These are phyloP conservation scores for Umbelopsis sp. DNA, from an alignment of 371 early-diverging fungal species.

Conservation along the genomic window DNA sequence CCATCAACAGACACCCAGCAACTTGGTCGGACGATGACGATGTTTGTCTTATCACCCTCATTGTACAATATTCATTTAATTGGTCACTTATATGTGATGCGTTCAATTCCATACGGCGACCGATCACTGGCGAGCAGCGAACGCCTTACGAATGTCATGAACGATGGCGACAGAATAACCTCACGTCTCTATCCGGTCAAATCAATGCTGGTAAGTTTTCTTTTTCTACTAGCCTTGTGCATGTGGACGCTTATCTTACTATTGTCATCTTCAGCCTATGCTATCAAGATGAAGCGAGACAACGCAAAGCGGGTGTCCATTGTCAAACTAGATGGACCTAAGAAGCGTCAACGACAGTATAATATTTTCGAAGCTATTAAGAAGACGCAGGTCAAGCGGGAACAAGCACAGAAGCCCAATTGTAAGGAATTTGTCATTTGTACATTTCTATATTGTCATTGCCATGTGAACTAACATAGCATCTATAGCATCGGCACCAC, in stretches of 20 bases:
- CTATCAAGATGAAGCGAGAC: slow-evolving; percentile 22
- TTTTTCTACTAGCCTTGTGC: slow-evolving; percentile 8
- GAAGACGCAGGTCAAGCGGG: slow-evolving; percentile 52
- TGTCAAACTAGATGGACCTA: slow-evolving; percentile 45
- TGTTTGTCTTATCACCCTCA: slow-evolving; percentile 57
- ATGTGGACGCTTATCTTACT: slow-evolving; percentile 15
- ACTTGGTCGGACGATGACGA: slow-evolving; percentile 79
- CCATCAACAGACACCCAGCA: slow-evolving; percentile 24
- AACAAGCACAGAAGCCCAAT: slow-evolving; percentile 43
- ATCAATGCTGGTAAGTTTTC: slow-evolving; percentile 44
- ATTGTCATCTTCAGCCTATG: slow-evolving; percentile 16
- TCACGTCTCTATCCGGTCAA: slow-evolving; percentile 49
- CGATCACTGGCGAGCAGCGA: slow-evolving; percentile 58
- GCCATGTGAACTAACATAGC: background rate
- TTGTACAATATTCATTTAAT: slow-evolving; percentile 65
- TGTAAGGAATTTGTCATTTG: background rate
- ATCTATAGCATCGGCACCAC: slow-evolving; percentile 25
- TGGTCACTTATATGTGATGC: slow-evolving; percentile 72
- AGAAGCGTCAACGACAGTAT: slow-evolving; percentile 43
- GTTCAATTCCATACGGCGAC: slow-evolving; percentile 56
- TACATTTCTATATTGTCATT: background rate
- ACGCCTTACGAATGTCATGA: slow-evolving; percentile 72
- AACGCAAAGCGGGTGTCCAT: slow-evolving; percentile 28
- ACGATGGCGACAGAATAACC: slow-evolving; percentile 52
- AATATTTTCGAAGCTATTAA: slow-evolving; percentile 55